Base-by-base conservation (phyloP, 768 basidiomycete genomes). In the Candolleomyces aberdarensis region DNA sequence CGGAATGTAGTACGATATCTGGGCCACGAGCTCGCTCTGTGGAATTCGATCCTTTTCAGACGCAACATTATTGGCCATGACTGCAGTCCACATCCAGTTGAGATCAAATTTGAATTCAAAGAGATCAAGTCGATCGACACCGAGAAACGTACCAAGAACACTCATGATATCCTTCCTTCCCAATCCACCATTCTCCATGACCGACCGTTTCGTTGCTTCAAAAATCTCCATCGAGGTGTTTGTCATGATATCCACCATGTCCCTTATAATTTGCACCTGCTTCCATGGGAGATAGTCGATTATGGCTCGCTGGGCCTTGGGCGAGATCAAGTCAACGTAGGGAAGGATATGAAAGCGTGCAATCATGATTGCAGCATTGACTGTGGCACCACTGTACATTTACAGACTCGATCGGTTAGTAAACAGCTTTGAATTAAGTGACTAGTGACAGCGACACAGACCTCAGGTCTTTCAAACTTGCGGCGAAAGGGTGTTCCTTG, bases 151-250 rank as follows among this genome's bases (percentile, higher is more conserved):
- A 83, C 82, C 60, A 19, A 82, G 66, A 19, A 80, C 69, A 61
- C 78, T 83, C 63, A 82, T 73, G 15, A 83, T 74, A 65, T 83
- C 81, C 57, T 75, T 79, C 15, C 79, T 79, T 50, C 77, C 60
- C 71, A 17, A 44, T 77, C 75, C 6, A 71, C 75, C 19, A 66
- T 65, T 39, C 62, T 65, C 11, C 77, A 51, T 5, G 73, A 67
- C 20, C 61, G 4, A 4, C 32, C 32, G 65, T 57, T 75, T 75
- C 66, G 78, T 78, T 19, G 64, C 58, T 26, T 66, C 55, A 26
- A 73, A 74, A 4, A 81, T 72, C 11, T 71, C 63, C 29, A 66
- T 62, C 5, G 77, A 72, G 6, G 70, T 70, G 20, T 65, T 56
- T 8, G 74, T 62, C 71, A 80, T 74, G 13, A 68, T 66, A 32